A percentile compares a stretch with the other conserved stretches of the same genome.
These are phyloP conservation scores for Holtermannia corniformis DNA, from an alignment of 768 basidiomycete species.

Conservation along the genomic window DNA sequence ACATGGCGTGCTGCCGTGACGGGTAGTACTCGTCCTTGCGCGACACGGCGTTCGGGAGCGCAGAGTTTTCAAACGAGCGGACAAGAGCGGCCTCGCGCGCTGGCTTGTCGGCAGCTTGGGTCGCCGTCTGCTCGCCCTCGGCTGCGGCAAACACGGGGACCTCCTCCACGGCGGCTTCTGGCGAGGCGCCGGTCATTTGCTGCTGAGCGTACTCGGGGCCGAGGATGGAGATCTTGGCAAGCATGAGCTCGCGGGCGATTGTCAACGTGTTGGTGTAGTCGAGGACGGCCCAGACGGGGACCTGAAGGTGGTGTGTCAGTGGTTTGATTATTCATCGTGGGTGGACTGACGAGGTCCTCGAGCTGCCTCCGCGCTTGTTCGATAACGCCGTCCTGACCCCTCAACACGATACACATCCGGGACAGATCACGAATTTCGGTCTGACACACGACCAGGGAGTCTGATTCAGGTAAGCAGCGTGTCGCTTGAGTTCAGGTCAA, in stretches of 20 bases:
- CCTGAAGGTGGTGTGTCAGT: conserved; percentile 55
- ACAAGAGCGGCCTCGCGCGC: conserved; percentile 65
- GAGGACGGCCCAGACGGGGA: conserved; percentile 97
- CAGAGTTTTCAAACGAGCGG: conserved; percentile 60
- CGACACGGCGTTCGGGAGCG: conserved; percentile 24
- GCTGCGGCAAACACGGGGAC: conserved; percentile 56
- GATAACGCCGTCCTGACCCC: conserved; percentile 93
- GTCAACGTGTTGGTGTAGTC: conserved; percentile 90
- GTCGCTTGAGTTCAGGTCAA: neutral
- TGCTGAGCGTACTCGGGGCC: conserved; percentile 95
- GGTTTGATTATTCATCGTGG: no score
- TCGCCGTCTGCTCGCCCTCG: conserved; percentile 40
- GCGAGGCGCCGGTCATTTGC: conserved; percentile 63
- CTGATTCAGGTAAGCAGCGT: conserved; percentile 48
- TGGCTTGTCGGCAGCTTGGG: conserved; percentile 45
- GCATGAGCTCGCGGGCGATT: conserved; percentile 85
- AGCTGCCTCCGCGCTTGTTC: conserved; percentile 94
- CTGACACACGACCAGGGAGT: conserved; percentile 93
- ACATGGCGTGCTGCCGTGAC: conserved; percentile 10
- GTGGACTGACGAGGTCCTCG: conserved; percentile 73
- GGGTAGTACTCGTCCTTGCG: conserved; percentile 41
- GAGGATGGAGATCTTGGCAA: conserved; percentile 93
- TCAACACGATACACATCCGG: conserved; percentile 95
- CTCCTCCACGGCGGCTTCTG: conserved; percentile 28
- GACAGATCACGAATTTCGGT: conserved; percentile 95